Evolutionary conservation across 202 grass and related monocot genomes (phyloP).

Genomic region (Panicum hallii): DNA sequence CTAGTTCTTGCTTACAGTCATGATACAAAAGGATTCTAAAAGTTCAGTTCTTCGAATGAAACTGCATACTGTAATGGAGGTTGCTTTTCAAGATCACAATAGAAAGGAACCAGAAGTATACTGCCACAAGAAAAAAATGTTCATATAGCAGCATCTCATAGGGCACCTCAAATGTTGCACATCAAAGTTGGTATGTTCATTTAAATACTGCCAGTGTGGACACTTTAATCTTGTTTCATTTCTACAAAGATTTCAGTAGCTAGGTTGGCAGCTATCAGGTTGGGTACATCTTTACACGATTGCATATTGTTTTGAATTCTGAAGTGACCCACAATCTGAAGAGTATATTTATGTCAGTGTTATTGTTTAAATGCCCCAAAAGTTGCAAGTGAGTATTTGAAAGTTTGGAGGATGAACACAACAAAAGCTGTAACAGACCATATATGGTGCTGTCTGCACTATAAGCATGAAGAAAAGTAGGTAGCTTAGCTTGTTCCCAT

Average conservation of each 20-base stretch:
- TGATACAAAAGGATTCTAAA: neutral
- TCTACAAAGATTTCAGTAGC: slow-evolving; percentile 39
- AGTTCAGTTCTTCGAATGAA: neutral
- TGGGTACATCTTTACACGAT: slow-evolving; percentile 40
- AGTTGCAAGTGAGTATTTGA: slow-evolving; percentile 29
- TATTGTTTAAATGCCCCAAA: neutral
- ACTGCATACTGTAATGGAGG: neutral
- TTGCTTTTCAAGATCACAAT: slow-evolving; percentile 20
- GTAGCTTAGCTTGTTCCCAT: slow-evolving; percentile 16
- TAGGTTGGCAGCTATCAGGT: slow-evolving; percentile 34
- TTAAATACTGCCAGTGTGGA: slow-evolving; percentile 35
- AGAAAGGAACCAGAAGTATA: slow-evolving; percentile 2
- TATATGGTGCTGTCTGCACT: slow-evolving; percentile 11
- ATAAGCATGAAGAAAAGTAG: slow-evolving; percentile 16
- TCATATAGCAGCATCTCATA: slow-evolving; percentile 4
- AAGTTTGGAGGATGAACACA: slow-evolving; percentile 22
- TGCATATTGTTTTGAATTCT: slow-evolving; percentile 38
- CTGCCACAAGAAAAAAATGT: neutral
- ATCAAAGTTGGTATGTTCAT: slow-evolving; percentile 31
- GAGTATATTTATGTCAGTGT: slow-evolving; percentile 1
- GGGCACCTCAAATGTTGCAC: slow-evolving; percentile 15
- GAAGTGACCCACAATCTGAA: slow-evolving; percentile 19
- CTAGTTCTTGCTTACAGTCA: slow-evolving; percentile 8
- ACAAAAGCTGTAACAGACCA: slow-evolving; percentile 28
- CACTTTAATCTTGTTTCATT: slow-evolving; percentile 25